These are phyloP conservation scores for Trypanosoma platydactyli DNA, from an alignment of 208 protist genomes.

Conservation along the genomic window DNA sequence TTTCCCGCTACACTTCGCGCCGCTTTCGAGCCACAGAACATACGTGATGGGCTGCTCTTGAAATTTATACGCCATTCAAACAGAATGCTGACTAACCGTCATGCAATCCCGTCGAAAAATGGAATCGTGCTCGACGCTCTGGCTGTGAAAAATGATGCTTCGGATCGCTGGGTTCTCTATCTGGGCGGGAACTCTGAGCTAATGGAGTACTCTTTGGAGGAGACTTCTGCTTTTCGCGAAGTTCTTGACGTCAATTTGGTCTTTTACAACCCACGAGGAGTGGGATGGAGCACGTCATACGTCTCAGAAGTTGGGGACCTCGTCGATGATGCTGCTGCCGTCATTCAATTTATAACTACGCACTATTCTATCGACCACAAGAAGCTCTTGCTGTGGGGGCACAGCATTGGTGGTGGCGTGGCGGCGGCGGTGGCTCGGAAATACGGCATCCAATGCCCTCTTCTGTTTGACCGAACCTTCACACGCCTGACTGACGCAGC, in stretches of 20 bases:
- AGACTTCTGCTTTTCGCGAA: conserved; percentile 35
- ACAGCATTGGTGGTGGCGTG: conserved; percentile 80
- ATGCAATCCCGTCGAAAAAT: conserved; percentile 23
- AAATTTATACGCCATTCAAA: conserved; percentile 17
- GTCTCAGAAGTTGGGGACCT: conserved; percentile 50
- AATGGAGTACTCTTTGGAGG: conserved; percentile 48
- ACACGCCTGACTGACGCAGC: conserved; percentile 74
- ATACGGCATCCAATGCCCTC: conserved; percentile 26
- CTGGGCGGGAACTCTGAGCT: conserved; percentile 83
- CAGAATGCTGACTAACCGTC: conserved; percentile 22
- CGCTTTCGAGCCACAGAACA: conserved; percentile 38
- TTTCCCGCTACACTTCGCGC: conserved; percentile 54
- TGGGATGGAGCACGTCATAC: conserved; percentile 70
- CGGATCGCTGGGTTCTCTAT: conserved; percentile 71
- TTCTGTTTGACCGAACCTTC: conserved; percentile 82
- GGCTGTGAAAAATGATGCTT: conserved; percentile 34
- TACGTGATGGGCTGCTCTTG: conserved; percentile 32
- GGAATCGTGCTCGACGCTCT: conserved; percentile 52
- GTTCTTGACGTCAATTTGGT: conserved; percentile 62
- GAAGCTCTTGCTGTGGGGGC: conserved; percentile 70
- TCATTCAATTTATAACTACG: conserved; percentile 36
- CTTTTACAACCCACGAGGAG: conserved; percentile 76
- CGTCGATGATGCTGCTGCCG: conserved; percentile 56
- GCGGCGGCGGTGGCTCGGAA: conserved; percentile 49
- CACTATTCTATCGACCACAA: conserved; percentile 36